Evolutionary conservation across 176 grass and related monocot genomes (phyloP), one percentile per base, ranked within the genome.

Genomic region (Ampelocalamus luodianensis): DNA sequence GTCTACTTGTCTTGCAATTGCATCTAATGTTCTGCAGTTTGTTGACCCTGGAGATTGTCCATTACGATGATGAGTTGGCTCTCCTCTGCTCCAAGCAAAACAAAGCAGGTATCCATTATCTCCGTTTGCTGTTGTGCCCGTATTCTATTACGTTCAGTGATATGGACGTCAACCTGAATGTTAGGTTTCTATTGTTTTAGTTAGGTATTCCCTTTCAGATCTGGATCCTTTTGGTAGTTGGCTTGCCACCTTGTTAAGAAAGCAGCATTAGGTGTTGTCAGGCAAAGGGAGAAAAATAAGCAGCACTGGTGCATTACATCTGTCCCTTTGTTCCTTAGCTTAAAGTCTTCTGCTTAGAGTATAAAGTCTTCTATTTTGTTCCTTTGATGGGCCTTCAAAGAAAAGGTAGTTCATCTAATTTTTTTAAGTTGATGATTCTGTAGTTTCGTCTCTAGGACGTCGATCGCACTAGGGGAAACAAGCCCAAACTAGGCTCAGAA

Each of bases 181-280:
- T 79, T 83, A 90, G 72, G 72, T 56, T 32, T 24, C 15, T 65
- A 65, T 65, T 82, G 36, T 86, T 82, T 71, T 23, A 14, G 74
- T 79, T 90, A 82, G 66, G 66, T 48, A 66, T 67, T 67, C 22
- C 5, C 26, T 34, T 79, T 72, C 72, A 90, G 74, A 74, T 79
- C 74, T 87, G 60, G 67, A 83, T 73, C 49, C 39, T 36, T 24
- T 59, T 74, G 65, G 81, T 83, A 12, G 84, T 60, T 83, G 59
- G 84, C 73, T 82, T 78, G 68, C 84, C 79, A 78, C 73, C 58
- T 34, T 86, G 84, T 79, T 73, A 65, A 77, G 73, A 73, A 86
- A 78, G 26, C n/a, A 60, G 15, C 1, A 77, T 39, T 78, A 55
- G 71, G 24, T 63, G 53, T 22, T 27, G 44, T 34, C 77, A 76